Percentiles rank a stretch among this genome's conserved stretches.
These are phyloP conservation scores for Phytopythium chamaehyphon DNA, from an alignment of 352 stramenopile species.

Conservation along the genomic window DNA sequence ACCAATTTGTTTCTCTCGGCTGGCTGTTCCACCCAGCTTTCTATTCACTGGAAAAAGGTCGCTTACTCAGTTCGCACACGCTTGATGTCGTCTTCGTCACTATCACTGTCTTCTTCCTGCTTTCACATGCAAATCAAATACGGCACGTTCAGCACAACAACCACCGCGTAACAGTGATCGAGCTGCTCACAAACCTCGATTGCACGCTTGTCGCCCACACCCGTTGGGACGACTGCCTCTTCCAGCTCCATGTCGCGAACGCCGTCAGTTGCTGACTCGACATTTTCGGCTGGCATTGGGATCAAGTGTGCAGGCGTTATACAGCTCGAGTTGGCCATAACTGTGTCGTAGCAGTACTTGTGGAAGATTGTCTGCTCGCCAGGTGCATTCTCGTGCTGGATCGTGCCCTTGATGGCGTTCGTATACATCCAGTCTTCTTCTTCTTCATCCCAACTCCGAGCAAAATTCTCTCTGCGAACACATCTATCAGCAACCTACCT, in stretches of 20 bases:
- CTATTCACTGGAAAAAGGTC: conserved; percentile 3
- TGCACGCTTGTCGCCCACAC: conserved; percentile 38
- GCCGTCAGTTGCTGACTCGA: conserved; percentile 18
- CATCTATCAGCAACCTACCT: background rate
- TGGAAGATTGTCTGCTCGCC: conserved; percentile 75
- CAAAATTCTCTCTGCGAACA: conserved; percentile 58
- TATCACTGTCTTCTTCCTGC: conserved; percentile 55
- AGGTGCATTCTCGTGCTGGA: conserved; percentile 43
- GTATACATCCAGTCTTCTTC: conserved; percentile 91
- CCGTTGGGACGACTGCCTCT: background rate
- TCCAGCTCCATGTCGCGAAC: conserved; percentile 6
- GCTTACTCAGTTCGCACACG: conserved; percentile 51
- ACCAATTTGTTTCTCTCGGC: conserved; percentile 4
- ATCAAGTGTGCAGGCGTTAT: conserved; percentile 74
- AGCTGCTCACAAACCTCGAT: conserved; percentile 40
- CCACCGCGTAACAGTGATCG: conserved; percentile 13
- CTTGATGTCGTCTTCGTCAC: conserved; percentile 66
- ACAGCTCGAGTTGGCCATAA: conserved; percentile 79
- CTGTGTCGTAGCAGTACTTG: conserved; percentile 88
- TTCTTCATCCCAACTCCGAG: conserved; percentile 84
- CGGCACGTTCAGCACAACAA: background rate
- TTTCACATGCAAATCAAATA: conserved; percentile 7
- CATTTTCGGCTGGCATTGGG: conserved; percentile 31
- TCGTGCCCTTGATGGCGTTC: conserved; percentile 75
- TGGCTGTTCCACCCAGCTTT: conserved; percentile 1